Evolutionary conservation across 208 protist genomes (phyloP).

Genomic region (Phytomonas sp.): DNA sequence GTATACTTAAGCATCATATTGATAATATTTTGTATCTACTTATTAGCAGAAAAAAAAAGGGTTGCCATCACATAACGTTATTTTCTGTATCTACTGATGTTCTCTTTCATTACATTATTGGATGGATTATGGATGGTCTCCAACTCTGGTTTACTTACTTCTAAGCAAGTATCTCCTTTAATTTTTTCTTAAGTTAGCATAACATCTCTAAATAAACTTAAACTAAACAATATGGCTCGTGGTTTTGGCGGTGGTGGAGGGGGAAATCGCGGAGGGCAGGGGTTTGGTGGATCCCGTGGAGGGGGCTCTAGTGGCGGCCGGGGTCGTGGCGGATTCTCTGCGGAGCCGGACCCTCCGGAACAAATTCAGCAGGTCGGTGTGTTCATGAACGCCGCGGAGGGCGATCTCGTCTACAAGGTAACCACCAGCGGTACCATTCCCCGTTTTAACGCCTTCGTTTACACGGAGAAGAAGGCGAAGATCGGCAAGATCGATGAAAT

Average conservation of each 20-base stretch:
- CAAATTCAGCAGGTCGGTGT: slow-evolving; percentile 63
- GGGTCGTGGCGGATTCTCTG: slow-evolving; percentile 49
- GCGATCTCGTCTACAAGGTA: slow-evolving; percentile 85
- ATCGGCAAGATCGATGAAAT: slow-evolving; percentile 92
- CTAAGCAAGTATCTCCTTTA: too few relatives aligned
- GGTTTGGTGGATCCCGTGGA: slow-evolving; percentile 24
- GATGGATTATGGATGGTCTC: too few relatives aligned
- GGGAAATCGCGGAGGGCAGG: slow-evolving; percentile 26
- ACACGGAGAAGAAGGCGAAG: slow-evolving; percentile 88
- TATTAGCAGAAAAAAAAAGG: too few relatives aligned
- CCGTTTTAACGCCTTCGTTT: slow-evolving; percentile 91
- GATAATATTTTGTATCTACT: too few relatives aligned
- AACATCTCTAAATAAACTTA: slow-evolving; percentile 3
- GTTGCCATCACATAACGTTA: too few relatives aligned
- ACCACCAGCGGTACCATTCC: slow-evolving; percentile 47
- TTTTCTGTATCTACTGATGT: too few relatives aligned
- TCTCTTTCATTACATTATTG: too few relatives aligned
- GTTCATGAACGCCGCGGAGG: slow-evolving; percentile 86
- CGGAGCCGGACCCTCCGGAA: slow-evolving; percentile 84
- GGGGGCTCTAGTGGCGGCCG: slow-evolving; percentile 35
- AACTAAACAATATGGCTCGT: slow-evolving; percentile 15
- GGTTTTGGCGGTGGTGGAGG: slow-evolving; percentile 38
- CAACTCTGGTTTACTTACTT: too few relatives aligned
- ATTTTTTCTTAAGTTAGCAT: too few relatives aligned
- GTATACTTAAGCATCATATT: too few relatives aligned